Evolutionary conservation across 208 protist species (phyloP), one percentile per base, ranked within the genome.

Genomic region (Leptomonas pyrrhocoris): DNA sequence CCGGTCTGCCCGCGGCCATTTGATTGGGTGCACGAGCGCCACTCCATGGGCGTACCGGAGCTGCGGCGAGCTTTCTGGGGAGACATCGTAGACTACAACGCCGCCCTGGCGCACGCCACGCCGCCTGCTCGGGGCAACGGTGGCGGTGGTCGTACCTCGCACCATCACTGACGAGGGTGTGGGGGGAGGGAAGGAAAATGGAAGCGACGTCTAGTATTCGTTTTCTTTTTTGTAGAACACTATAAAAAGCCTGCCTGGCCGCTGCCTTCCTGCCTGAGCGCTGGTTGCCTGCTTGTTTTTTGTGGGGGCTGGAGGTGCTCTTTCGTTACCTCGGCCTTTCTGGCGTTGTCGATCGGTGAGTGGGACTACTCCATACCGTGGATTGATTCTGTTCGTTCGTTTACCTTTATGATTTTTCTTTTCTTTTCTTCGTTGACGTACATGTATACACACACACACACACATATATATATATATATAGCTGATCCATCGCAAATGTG

Each of bases 11-110:
- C 80, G 16, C 54, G 60, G 2, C 71, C 68, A 18, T 96, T 96
- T 54, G 53, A 77, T 31, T 96, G 92, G 89, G 71, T 79, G 21
- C 93, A 96, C 75, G 92, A 96, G 75, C 70, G 75, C 25, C 61
- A 76, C 28, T 72, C 77, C 53, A 94, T 96, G 89, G 77, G 71
- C 48, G 82, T 79, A 27, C n/a, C 68, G 16, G 79, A 86, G 46
- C 84, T 96, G 51, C 83, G 92, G 28, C 73, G 74, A 1, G 92
- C 89, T 13, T 96, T 96, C 73, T 96, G 92, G 92, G 83, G 88
- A 57, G 89, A 95, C n/a, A 94, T 96, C 54, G 78, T 77, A 15
- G 77, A 82, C 45, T 96, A 85, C 83, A 94, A 95, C 67, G 88
- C 89, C 2, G 62, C 86, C 15, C 68, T 96, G 42, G 36, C 48